phyloP scores from a whole-genome alignment of 1,284 basidiomycete species.

The Fomes fomentarius region DNA sequence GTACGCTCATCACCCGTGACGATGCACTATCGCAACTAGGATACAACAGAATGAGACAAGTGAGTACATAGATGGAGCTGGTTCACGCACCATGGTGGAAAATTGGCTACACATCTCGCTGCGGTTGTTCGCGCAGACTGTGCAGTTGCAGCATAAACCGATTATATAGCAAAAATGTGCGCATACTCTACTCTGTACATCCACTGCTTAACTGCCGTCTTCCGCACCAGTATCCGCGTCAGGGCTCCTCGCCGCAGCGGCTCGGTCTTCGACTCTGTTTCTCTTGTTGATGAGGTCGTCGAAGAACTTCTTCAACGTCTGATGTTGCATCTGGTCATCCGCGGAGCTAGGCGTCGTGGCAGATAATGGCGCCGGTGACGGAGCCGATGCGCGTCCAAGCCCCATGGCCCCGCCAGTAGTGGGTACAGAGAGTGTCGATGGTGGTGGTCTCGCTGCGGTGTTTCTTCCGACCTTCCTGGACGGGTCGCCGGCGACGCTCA shows the following conservation, averaged over 20 bases:
- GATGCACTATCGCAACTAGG: no score
- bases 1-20: no score
- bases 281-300: constrained; percentile 75
- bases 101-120: no score
- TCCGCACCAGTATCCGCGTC: constrained; percentile 38
- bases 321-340: constrained; percentile 71
- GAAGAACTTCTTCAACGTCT: constrained; percentile 87
- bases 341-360: constrained; percentile 48
- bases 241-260: constrained; percentile 30
- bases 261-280: constrained; percentile 45
- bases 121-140: background rate
- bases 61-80: no score
- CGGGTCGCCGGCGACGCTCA: constrained; percentile 27
- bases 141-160: background rate
- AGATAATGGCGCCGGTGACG: constrained; percentile 45
- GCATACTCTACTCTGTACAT: background rate
- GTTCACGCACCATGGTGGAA: no score
- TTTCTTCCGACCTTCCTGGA: constrained; percentile 29
- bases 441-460: constrained; percentile 25
- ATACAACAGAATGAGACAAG: no score
- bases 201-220: constrained; percentile 34
- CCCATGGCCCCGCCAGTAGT: constrained; percentile 22
- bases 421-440: constrained; percentile 28
- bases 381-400: constrained; percentile 25
- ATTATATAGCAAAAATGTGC: background rate